Base-by-base conservation (phyloP, 805 yeast species). In the Saccharomycopsis schoenii region DNA sequence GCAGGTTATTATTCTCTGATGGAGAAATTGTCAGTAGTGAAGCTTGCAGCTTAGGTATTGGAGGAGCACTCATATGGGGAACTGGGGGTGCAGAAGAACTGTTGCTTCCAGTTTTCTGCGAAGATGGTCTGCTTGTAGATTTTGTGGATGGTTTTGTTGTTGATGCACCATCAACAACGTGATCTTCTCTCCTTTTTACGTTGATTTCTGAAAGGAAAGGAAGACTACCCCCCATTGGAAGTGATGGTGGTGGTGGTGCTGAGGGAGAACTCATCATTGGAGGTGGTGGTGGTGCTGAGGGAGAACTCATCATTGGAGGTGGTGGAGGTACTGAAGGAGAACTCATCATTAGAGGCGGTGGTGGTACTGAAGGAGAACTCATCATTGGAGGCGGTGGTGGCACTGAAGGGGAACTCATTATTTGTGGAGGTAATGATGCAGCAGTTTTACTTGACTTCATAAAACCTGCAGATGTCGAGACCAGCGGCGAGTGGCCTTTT, bases 171-270 rank as follows among this genome's bases (percentile, higher is more conserved):
- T 77, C 82, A 17, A 83, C 74, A n/a, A 80, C 84, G 67, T 74
- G 68, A 0, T 77, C 62, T 24, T 83, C 83, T 62, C 77, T 76
- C 68, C 86, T 74, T 68, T 79, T 81, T 47, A 79, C 76, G 63
- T 82, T 81, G 57, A 83, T 83, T 61, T 83, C 81, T 0, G 83
- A 83, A 57, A 83, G 73, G 66, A 83, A 83, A 6, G 88, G 86
- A 25, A 83, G 68, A 0, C 76, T 79, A 47, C 24, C 25, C 29
- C 24, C 21, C 29, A 14, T 12, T 12, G 41, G 41, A 37, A 37
- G 15, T 37, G 41, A 37, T 52, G 47, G 19, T 25, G 56, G 19
- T 57, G n/a, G 29, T 25, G 56, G 12, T 11, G 47, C 25, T n/a
- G 52, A 60, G 6, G 6, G 6, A 29, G 34, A 71, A 66, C 36